phyloP scores from a whole-genome alignment of 2,329 filamentous ascomycete species.

The Microdochium paspali region DNA sequence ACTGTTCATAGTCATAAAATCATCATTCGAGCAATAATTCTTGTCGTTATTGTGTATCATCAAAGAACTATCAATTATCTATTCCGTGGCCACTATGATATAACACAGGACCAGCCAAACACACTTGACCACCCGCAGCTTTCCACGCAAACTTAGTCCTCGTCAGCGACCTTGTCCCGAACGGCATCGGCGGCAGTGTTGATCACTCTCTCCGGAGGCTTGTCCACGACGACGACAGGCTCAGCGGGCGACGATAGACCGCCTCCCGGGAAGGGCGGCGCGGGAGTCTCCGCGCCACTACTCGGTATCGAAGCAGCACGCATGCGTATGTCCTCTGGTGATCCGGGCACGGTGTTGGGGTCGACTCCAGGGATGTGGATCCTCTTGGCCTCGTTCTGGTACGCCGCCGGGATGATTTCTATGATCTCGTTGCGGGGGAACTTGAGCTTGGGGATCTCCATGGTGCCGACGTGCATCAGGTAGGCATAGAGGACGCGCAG shows the following conservation, averaged over 20 bases:
- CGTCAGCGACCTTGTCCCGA: slow-evolving; percentile 20
- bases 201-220: slow-evolving; percentile 17
- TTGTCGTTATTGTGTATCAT: no score
- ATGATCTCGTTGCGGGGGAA: slow-evolving; percentile 98
- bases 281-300: slow-evolving; percentile 27
- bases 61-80: no score
- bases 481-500: slow-evolving; percentile 94
- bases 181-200: slow-evolving; percentile 19
- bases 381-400: slow-evolving; percentile 90
- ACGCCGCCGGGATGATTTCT: slow-evolving; percentile 94
- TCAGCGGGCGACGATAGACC: slow-evolving; percentile 38
- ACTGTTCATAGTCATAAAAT: no score
- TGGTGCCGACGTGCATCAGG: slow-evolving; percentile 95
- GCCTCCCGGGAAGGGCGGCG: slow-evolving; percentile 33
- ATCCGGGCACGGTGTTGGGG: slow-evolving; percentile 61
- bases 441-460: slow-evolving; percentile 83
- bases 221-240: slow-evolving; percentile 18
- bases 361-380: slow-evolving; percentile 70
- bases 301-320: slow-evolving; percentile 45
- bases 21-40: no score
- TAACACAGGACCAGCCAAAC: neutral
- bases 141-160: slow-evolving; percentile 11
- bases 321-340: slow-evolving; percentile 73
- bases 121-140: neutral
- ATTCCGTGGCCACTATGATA: no score